phyloP scores from a whole-genome alignment of 352 stramenopile genomes.

The Pythium guiyangense region DNA sequence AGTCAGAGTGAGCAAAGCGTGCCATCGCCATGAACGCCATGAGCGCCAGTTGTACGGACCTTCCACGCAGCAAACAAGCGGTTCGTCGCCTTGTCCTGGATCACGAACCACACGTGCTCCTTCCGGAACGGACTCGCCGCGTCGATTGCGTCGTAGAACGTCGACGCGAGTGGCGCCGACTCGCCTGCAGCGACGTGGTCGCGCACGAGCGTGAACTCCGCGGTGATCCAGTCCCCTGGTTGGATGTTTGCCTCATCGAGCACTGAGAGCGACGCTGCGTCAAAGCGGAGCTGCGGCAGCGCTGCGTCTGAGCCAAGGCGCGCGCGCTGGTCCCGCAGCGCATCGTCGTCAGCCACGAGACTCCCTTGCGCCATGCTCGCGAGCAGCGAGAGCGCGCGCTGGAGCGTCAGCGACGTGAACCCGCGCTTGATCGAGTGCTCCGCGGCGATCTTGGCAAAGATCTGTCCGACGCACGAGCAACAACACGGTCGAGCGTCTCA shows the following conservation, averaged over 20 bases:
- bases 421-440: constrained; percentile 69
- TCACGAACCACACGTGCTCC: constrained; percentile 69
- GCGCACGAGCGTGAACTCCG: constrained; percentile 47
- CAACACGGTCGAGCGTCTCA: background rate
- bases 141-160: constrained; percentile 71
- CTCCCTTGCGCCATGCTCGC: constrained; percentile 68
- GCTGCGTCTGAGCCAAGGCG: constrained; percentile 24
- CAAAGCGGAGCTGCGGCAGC: constrained; percentile 32
- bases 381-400: constrained; percentile 57
- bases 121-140: constrained; percentile 62
- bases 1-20: background rate
- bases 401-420: constrained; percentile 46
- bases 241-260: constrained; percentile 68
- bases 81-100: constrained; percentile 53
- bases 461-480: constrained; percentile 10
- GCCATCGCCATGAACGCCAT: background rate
- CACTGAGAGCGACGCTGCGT: constrained; percentile 38
- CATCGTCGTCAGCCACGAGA: constrained; percentile 54
- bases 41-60: constrained; percentile 13
- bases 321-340: constrained; percentile 52
- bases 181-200: constrained; percentile 37
- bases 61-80: constrained; percentile 69
- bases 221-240: constrained; percentile 74
- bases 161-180: constrained; percentile 47
- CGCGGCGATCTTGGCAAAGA: constrained; percentile 54